A percentile compares a stretch with the other conserved stretches of the same genome.
Conservation (phyloP, 1,284 basidiomycete species). For the Apiotrichum sp. region DNA sequence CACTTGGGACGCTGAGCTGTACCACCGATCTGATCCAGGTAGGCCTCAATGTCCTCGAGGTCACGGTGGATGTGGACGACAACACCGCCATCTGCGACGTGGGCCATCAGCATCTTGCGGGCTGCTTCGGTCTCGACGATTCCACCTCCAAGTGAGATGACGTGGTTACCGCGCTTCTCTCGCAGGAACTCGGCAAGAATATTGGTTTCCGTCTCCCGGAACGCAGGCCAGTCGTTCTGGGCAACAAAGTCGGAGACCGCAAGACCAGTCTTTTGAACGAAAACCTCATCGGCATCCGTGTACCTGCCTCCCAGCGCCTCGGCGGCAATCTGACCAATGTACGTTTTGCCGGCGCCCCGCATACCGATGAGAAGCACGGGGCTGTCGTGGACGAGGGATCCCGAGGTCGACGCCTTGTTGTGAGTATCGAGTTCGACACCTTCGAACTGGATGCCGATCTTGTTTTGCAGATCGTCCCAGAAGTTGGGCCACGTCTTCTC, state of each 20-base stretch:
- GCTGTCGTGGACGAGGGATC: conserved; percentile 27
- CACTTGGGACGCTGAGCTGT: conserved; percentile 78
- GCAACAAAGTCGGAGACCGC: conserved; percentile 72
- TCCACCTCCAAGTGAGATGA: conserved; percentile 90
- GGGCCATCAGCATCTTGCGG: conserved; percentile 63
- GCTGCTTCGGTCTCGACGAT: conserved; percentile 81
- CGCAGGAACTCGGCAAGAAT: conserved; percentile 59
- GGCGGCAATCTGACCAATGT: conserved; percentile 75
- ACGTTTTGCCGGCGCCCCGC: conserved; percentile 94
- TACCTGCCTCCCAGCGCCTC: conserved; percentile 67
- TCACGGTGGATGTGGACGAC: conserved; percentile 69
- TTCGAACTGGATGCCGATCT: conserved; percentile 86
- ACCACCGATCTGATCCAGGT: conserved; percentile 57
- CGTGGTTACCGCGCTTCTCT: conserved; percentile 57
- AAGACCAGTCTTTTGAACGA: conserved; percentile 60
- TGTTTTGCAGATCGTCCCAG: conserved; percentile 94
- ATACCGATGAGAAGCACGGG: conserved; percentile 88
- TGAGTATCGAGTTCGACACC: conserved; percentile 64
- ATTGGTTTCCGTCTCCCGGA: conserved; percentile 60
- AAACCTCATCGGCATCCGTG: conserved; percentile 80
- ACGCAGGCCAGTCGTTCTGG: conserved; percentile 67
- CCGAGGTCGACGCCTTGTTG: conserved; percentile 47
- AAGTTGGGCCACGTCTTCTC: conserved; percentile 99
- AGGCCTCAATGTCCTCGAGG: conserved; percentile 65
- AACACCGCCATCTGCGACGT: conserved; percentile 57